Conservation (phyloP, 192 early-diverging fungal genomes). For the Umbelopsis sp. region DNA sequence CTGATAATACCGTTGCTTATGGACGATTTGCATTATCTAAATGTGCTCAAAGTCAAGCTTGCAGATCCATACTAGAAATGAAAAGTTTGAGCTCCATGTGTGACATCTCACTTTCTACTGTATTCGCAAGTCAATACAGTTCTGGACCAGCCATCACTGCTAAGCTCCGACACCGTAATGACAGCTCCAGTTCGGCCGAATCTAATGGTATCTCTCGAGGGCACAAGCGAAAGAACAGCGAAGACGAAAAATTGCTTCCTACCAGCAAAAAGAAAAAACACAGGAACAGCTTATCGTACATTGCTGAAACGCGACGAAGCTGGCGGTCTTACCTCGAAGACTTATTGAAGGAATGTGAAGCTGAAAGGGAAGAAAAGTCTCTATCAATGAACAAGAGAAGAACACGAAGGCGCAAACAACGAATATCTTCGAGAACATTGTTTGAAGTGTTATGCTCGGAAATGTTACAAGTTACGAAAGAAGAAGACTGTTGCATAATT, state of each 20-base stretch:
- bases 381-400: not conserved
- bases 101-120: not conserved
- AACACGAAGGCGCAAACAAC: slow-evolving; percentile 8
- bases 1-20: slow-evolving; percentile 8
- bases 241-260: not conserved
- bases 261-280: not conserved
- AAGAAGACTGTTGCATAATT: slow-evolving; percentile 11
- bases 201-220: not conserved
- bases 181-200: not conserved
- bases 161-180: slow-evolving; percentile 7
- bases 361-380: not conserved
- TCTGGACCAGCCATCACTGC: slow-evolving; percentile 6
- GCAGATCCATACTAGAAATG: not conserved
- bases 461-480: not conserved
- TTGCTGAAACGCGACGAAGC: not conserved
- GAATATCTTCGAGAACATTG: not conserved
- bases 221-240: not conserved
- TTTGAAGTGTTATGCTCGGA: slow-evolving; percentile 8
- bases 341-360: not conserved
- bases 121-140: not conserved
- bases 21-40: slow-evolving; percentile 7
- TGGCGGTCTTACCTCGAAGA: slow-evolving; percentile 9
- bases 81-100: not conserved
- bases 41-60: slow-evolving; percentile 9
- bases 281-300: not conserved